Base-by-base conservation (phyloP, 2,329 filamentous ascomycete genomes). In the Sporothrix protearum region DNA sequence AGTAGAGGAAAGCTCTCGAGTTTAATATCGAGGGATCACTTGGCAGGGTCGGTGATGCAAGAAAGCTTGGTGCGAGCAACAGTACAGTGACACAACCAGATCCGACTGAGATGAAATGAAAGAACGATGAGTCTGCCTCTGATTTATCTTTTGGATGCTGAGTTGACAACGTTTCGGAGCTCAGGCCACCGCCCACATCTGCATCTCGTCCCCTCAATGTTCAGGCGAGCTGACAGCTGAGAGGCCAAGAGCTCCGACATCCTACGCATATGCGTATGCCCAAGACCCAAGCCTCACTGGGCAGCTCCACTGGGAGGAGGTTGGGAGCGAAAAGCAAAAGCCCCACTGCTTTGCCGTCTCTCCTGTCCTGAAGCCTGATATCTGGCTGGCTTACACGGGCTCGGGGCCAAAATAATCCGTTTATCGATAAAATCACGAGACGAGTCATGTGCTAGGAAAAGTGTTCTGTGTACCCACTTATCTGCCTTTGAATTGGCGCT, bases 241-340 rank as follows among this genome's bases (percentile, higher is more conserved):
- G 51, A 55, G 51, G 51, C 12, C 28, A 16, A 22, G 39, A 64
- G 61, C 61, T 64, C 36, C 39, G 36, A 45, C 36, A 16, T 42
- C 36, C 59, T 36, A 64, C n/a, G n/a, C n/a, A n/a, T n/a, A n/a
- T n/a, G n/a, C n/a, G n/a, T n/a, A n/a, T 19, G 22, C 61, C 39
- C 63, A 45, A 25, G 57, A 33, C 45, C 63, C 63, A 66, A 49
- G 63, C 63, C 59, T 64, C 59, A 45, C 59, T 64, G 59, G 59
- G 25, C 36, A 64, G 36, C 36, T 42, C 36, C 36, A 42, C 59
- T 45, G 49, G 8, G 22, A 28, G 49, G 59, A 45, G 42, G 39
- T n/a, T n/a, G n/a, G n/a, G 42, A 47, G 42, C 14, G n/a, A 47
- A 14, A 22, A n/a, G 12, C 12, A 3, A 16, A 1, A 25, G 59